Percentiles rank a stretch among this genome's conserved stretches.
These are phyloP conservation scores for Candida mattraensis DNA, from an alignment of 805 yeast genomes.

Conservation along the genomic window DNA sequence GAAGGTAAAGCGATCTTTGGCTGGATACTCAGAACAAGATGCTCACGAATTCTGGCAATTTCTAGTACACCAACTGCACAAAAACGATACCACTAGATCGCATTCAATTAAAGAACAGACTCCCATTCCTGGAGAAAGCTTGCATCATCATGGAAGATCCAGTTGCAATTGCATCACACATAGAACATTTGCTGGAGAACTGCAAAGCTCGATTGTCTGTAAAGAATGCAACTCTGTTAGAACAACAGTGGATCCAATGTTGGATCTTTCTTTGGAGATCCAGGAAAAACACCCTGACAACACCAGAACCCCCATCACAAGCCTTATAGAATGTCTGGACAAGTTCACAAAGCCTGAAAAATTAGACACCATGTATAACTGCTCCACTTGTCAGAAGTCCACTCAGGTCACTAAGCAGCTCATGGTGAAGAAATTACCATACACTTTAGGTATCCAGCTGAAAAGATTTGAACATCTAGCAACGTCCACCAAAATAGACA, in stretches of 20 bases:
- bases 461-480: conserved; percentile 72
- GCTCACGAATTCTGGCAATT: conserved; percentile 99
- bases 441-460: conserved; percentile 79
- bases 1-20: conserved; percentile 78
- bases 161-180: conserved; percentile 80
- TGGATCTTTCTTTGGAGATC: conserved; percentile 85
- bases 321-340: conserved; percentile 64
- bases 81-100: conserved; percentile 35
- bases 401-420: conserved; percentile 74
- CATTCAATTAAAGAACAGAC: conserved; percentile 23
- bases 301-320: conserved; percentile 22
- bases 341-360: conserved; percentile 78
- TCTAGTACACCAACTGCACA: conserved; percentile 79
- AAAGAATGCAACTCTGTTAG: conserved; percentile 62
- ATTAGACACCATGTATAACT: conserved; percentile 71
- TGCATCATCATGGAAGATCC: conserved; percentile 4
- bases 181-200: conserved; percentile 75
- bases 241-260: conserved; percentile 80
- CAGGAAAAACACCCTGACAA: conserved; percentile 33
- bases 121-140: conserved; percentile 16
- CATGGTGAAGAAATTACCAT: conserved; percentile 66
- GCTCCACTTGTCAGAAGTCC: conserved; percentile 61
- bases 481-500: conserved; percentile 69
- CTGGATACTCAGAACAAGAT: conserved; percentile 97
- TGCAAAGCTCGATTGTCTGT: conserved; percentile 80